Evolutionary conservation across 169 alveolate genomes (phyloP).

Genomic region (Theileria orientalis): DNA sequence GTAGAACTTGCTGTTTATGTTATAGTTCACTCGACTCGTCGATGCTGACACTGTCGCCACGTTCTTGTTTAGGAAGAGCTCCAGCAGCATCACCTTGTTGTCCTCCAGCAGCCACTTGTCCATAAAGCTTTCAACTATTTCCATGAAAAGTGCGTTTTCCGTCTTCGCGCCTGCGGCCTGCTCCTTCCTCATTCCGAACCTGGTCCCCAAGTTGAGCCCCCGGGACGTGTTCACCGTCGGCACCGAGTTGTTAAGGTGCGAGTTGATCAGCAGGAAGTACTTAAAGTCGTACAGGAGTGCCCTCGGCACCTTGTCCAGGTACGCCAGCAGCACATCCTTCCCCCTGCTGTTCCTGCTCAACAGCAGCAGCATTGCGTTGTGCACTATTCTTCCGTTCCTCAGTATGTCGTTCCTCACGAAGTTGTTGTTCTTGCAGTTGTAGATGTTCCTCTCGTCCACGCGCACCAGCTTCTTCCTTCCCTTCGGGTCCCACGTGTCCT

Average conservation of each 20-base stretch:
- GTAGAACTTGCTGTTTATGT: conserved; percentile 30
- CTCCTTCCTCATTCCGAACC: not conserved
- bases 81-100: conserved; percentile 14
- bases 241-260: not conserved
- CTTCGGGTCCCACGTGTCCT: not conserved
- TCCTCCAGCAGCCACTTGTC: conserved; percentile 49
- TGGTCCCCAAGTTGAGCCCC: not conserved
- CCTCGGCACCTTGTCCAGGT: conserved; percentile 45
- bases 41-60: conserved; percentile 11
- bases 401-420: conserved; percentile 21
- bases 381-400: conserved; percentile 46
- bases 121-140: conserved; percentile 47
- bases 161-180: not conserved
- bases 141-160: conserved; percentile 16
- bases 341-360: conserved; percentile 4
- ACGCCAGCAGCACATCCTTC: conserved; percentile 46
- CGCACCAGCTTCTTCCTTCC: not conserved
- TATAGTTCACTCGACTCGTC: conserved; percentile 37
- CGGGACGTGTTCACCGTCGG: conserved; percentile 15
- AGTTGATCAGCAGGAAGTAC: conserved; percentile 34
- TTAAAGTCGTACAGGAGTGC: conserved; percentile 51
- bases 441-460: not conserved
- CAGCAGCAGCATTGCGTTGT: conserved; percentile 40
- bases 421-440: not conserved
- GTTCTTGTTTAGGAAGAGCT: conserved; percentile 49